Evolutionary conservation across 257 asterid genomes (phyloP), one percentile per base, ranked within the genome.

Genomic region (Apocynum venetum): DNA sequence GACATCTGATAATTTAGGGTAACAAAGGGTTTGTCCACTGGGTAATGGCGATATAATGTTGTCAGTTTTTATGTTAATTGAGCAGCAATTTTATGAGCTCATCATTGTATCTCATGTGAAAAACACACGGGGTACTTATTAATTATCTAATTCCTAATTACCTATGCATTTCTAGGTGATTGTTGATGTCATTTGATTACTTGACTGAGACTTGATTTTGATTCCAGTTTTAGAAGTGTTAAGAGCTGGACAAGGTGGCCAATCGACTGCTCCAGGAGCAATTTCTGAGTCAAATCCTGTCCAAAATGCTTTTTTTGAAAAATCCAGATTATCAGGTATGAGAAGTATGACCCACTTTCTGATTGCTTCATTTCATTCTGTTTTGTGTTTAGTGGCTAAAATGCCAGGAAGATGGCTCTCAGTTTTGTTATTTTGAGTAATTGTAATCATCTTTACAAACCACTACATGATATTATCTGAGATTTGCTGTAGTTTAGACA

Each of bases 221-320:
- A 36, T 1, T 31, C 73, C 25, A 46, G 13, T 66, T 44, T 25
- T 76, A 60, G 57, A 64, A 83, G 84, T 63, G 75, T 77, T 59
- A 80, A 73, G 77, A 80, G 73, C 71, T 80, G 82, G 72, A 61
- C 80, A 80, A 83, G 65, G 76, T 52, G 72, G 68, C 56, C 65
- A 59, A 52, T 63, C 78, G 20, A 64, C 65, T 20, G 51, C 40
- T 67, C 61, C 78, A 43, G 31, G 61, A 55, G 63, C 60, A 20
- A 74, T 14, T 49, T 74, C 74, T 41, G 81, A 56, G 79, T 68
- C 80, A 41, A 36, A 25, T 60, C 20, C 11, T 65, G 73, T 71
- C 53, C 79, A 77, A 56, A 68, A 46, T 73, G 77, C 76, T 36
- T 36, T 68, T 38, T 72, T 75, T n/a, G 4, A 60, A 41, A 68